phyloP scores from a whole-genome alignment of 805 yeast genomes.

The Suhomyces kilbournensis region DNA sequence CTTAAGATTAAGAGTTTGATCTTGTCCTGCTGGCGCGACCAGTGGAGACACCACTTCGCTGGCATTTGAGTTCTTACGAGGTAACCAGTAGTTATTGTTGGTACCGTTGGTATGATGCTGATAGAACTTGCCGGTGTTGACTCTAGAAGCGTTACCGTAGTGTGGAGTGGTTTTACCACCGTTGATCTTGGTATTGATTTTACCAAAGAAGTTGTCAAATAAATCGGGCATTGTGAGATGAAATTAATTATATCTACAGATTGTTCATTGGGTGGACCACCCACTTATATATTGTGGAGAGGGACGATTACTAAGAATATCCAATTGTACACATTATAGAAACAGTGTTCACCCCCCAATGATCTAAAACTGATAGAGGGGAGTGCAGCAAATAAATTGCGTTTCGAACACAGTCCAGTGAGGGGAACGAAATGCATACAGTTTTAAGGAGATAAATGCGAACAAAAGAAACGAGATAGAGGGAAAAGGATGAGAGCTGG shows the following conservation, averaged over 20 bases:
- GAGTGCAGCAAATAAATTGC: background rate
- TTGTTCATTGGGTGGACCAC: background rate
- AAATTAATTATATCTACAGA: background rate
- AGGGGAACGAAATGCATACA: background rate
- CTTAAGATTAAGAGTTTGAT: slow-evolving; percentile 1
- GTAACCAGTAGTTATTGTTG: slow-evolving; percentile 41
- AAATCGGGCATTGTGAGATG: slow-evolving; percentile 27
- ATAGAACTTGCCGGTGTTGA: slow-evolving; percentile 36
- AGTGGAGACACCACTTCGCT: background rate
- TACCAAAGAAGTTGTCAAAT: slow-evolving; percentile 38
- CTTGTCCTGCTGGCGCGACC: background rate
- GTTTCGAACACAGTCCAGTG: background rate
- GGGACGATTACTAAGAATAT: background rate
- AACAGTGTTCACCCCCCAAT: background rate
- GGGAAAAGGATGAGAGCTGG: background rate
- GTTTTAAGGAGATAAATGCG: background rate
- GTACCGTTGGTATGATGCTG: slow-evolving; percentile 34
- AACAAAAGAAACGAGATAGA: background rate
- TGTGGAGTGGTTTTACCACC: slow-evolving; percentile 34
- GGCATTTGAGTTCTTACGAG: slow-evolving; percentile 12
- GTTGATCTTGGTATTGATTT: slow-evolving; percentile 27
- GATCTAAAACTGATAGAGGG: background rate
- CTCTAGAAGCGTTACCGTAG: slow-evolving; percentile 31
- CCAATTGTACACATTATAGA: background rate
- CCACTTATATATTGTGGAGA: background rate